Percentiles rank a stretch among this genome's conserved stretches.
Evolutionary conservation across 2,329 filamentous ascomycete species (phyloP).

Genomic region (Pseudogymnoascus sp.): DNA sequence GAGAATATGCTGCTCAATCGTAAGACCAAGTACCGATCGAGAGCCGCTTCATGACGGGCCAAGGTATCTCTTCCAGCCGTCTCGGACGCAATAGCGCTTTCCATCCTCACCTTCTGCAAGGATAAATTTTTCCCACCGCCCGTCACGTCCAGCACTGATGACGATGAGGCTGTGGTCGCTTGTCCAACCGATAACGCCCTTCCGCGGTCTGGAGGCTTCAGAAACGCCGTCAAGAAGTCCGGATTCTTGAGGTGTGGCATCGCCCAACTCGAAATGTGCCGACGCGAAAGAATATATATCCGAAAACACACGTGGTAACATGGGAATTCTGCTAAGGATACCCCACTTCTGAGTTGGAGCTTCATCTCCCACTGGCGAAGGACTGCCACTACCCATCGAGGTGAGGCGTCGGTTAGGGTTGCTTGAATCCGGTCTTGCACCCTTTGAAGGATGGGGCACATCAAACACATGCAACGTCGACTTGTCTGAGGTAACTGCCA

Average conservation of each 20-base stretch:
- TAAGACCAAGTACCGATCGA: neutral
- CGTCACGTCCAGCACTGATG: conserved; percentile 69
- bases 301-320: conserved; percentile 79
- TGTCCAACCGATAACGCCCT: conserved; percentile 81
- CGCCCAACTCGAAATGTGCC: conserved; percentile 72
- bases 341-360: conserved; percentile 71
- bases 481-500: conserved; percentile 94
- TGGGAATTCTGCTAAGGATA: conserved; percentile 70
- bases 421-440: conserved; percentile 26
- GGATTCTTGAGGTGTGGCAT: conserved; percentile 45
- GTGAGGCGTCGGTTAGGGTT: conserved; percentile 27
- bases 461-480: conserved; percentile 93
- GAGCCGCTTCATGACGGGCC: conserved; percentile 24
- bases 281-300: conserved; percentile 83
- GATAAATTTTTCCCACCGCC: conserved; percentile 80
- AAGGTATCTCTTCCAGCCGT: conserved; percentile 78
- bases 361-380: conserved; percentile 31
- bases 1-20: neutral
- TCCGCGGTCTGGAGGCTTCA: conserved; percentile 46
- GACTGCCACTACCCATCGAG: conserved; percentile 21
- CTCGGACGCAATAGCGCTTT: conserved; percentile 55
- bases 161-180: conserved; percentile 66
- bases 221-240: conserved; percentile 14
- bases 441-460: conserved; percentile 51
- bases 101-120: conserved; percentile 62